Conservation (phyloP, 2,329 filamentous ascomycete species). For the Cordyceps militaris region DNA sequence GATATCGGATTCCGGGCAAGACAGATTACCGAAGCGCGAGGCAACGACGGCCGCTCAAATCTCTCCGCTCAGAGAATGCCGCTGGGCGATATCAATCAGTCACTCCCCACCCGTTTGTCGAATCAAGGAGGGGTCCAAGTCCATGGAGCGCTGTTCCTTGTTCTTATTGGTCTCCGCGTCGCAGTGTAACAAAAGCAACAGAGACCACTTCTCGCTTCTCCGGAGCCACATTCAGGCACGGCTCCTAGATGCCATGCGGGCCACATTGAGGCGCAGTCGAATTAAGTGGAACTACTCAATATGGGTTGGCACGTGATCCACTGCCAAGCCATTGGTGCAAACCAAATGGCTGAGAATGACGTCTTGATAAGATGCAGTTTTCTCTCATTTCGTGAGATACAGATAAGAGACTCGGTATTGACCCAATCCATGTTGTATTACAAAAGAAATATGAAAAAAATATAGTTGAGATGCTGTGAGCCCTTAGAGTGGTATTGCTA, state of each 20-base stretch:
- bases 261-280: constrained; percentile 7
- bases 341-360: constrained; percentile 1
- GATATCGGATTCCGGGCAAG: neutral
- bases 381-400: neutral
- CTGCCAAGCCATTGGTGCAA: constrained; percentile 6
- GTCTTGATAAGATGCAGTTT: neutral
- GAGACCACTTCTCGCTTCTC: neutral
- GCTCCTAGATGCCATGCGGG: neutral
- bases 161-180: neutral
- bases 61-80: no score
- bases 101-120: neutral
- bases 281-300: neutral
- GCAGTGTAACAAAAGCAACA: neutral
- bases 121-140: neutral
- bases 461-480: neutral
- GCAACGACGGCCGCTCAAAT: no score
- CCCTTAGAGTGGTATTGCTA: neutral
- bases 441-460: no score
- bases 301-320: constrained; percentile 9
- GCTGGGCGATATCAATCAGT: neutral
- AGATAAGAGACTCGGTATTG: no score
- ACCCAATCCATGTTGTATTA: no score
- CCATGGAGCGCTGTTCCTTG: neutral
- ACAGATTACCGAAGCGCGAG: neutral
- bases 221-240: neutral